Evolutionary conservation across 2,329 filamentous ascomycete species (phyloP), one percentile per base, ranked within the genome.

Genomic region (Thelonectria discophora): DNA sequence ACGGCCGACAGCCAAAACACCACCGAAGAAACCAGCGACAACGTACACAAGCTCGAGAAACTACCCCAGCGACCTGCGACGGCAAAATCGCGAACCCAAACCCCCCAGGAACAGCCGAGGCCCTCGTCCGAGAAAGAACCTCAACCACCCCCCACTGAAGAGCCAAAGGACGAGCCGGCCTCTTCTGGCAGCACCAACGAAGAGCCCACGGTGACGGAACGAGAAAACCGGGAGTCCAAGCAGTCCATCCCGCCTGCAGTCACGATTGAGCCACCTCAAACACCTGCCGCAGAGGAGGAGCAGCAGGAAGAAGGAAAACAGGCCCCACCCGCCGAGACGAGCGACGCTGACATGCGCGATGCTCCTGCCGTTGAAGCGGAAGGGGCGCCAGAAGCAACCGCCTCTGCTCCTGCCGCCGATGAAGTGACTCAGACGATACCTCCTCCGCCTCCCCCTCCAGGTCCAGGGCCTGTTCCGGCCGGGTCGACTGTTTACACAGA

Each of bases 341-440:
- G 86, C 24, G 89, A 92, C 74, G 81, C 89, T 56, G 83, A 88
- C 57, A 92, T 92, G 86, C 82, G 83, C 37, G 90, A 92, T 74
- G 82, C 81, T 43, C 83, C 85, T 30, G 81, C 83, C 43, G 79
- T 83, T 60, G 79, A 83, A 60, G 73, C 81, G 37, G 81, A 82
- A 55, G 83, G 87, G 54, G 78, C 69, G 30, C 59, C 80, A 50
- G 75, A 79, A 39, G 68, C 34, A 37, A 15, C 67, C 30, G 69
- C 75, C 21, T 47, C 45, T 17, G 45, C 45, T 13, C 20, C 45
- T 32, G 77, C 79, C 27, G 74, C 76, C 57, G 76, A 80, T 27
- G 77, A 79, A 40, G 67, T 76, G 48, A 58, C 70, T 37, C 68
- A 69, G 47, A 66, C 65, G 47, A 76, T 79, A 64, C 77, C 82